Percentiles rank a stretch among this genome's conserved stretches.
phyloP scores from a whole-genome alignment of 129 eudicot genomes.

The Cynara cardunculus region DNA sequence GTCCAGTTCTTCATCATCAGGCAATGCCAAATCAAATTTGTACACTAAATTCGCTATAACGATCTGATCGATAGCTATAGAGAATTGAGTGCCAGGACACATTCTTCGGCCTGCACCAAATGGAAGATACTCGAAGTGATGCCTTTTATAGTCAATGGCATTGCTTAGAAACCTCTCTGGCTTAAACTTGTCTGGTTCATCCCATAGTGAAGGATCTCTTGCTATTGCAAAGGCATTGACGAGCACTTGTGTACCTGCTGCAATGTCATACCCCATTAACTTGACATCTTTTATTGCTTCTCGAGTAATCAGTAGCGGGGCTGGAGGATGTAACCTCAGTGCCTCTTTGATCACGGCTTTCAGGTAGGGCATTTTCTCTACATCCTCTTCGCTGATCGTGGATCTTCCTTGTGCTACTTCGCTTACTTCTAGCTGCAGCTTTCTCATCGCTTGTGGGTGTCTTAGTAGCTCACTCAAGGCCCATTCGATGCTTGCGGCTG shows the following conservation, averaged over 20 bases:
- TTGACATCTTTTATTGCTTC: constrained; percentile 6
- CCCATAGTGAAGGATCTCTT: constrained; percentile 34
- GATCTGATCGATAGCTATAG: constrained; percentile 32
- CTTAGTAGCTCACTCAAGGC: constrained; percentile 38
- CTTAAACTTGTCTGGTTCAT: constrained; percentile 27
- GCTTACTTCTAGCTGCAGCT: constrained; percentile 37
- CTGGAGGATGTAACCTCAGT: constrained; percentile 34
- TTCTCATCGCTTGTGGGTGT: constrained; percentile 31
- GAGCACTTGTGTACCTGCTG: not conserved
- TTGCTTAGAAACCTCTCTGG: constrained; percentile 49
- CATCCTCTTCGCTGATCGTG: constrained; percentile 30
- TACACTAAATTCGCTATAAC: constrained; percentile 39
- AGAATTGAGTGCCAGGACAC: constrained; percentile 6
- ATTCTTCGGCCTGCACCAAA: constrained; percentile 61
- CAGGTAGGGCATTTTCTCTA: constrained; percentile 43
- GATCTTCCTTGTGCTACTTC: constrained; percentile 12
- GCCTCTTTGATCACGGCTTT: constrained; percentile 52
- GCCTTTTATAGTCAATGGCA: constrained; percentile 36
- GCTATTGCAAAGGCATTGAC: constrained; percentile 21
- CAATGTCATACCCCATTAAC: not conserved
- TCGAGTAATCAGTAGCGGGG: constrained; percentile 25
- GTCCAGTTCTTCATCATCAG: constrained; percentile 40
- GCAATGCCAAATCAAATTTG: constrained; percentile 34
- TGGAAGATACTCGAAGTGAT: constrained; percentile 41
- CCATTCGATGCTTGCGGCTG: constrained; percentile 36